Conservation (phyloP, 2,329 filamentous ascomycete genomes). For the Scolecobasidium constrictum region DNA sequence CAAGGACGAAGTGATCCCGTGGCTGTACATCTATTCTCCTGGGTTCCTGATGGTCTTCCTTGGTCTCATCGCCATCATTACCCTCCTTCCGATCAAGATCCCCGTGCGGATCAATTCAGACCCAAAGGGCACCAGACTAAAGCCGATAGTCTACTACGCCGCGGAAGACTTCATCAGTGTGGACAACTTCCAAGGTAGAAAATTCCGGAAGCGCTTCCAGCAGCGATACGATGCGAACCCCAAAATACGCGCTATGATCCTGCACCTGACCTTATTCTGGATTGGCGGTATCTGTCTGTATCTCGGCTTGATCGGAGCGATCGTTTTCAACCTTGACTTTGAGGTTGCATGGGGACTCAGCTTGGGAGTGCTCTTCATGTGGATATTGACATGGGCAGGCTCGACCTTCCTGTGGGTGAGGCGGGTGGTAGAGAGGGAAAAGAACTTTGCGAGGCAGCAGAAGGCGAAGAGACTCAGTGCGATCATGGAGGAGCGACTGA, state of each 20-base stretch:
- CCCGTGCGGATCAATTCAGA: conserved; percentile 22
- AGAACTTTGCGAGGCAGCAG: conserved; percentile 7
- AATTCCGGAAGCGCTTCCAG: conserved; percentile 20
- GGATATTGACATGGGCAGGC: conserved; percentile 17
- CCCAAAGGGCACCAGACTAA: conserved; percentile 15
- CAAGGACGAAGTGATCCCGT: conserved; percentile 15
- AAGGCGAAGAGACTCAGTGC: neutral
- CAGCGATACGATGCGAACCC: conserved; percentile 19
- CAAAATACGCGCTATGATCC: conserved; percentile 19
- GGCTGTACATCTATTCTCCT: conserved; percentile 20
- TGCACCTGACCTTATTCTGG: conserved; percentile 19
- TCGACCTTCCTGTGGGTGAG: conserved; percentile 15
- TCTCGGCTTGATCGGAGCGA: conserved; percentile 17
- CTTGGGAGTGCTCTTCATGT: conserved; percentile 19
- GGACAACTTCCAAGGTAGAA: conserved; percentile 20
- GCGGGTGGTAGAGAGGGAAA: conserved; percentile 19
- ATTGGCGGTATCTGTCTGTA: conserved; percentile 18
- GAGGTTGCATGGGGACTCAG: conserved; percentile 19
- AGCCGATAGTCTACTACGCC: conserved; percentile 22
- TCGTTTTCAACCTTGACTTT: conserved; percentile 20
- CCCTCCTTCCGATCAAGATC: conserved; percentile 18
- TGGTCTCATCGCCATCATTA: conserved; percentile 18
- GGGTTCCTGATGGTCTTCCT: conserved; percentile 21
- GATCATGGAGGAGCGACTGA: neutral
- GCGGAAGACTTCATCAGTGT: conserved; percentile 23